Conservation (phyloP, 805 yeast genomes). For the Candida coquimbonensis region DNA sequence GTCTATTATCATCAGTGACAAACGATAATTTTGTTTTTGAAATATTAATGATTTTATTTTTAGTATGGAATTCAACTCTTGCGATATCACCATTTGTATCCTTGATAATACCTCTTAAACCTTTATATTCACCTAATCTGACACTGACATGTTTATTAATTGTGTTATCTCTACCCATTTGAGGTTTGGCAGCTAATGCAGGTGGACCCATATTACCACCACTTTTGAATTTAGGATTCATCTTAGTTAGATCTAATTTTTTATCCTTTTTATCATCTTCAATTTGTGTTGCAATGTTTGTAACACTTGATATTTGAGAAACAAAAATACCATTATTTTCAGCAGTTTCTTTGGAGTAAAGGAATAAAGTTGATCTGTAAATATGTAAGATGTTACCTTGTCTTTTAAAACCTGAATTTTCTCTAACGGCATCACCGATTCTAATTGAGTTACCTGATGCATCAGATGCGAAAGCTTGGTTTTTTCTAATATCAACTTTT, state of each 20-base stretch:
- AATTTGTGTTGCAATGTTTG: conserved; percentile 79
- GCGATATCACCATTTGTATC: conserved; percentile 92
- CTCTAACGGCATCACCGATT: conserved; percentile 91
- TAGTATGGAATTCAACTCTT: conserved; percentile 89
- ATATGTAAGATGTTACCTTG: conserved; percentile 87
- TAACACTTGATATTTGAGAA: conserved; percentile 64
- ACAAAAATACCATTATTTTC: conserved; percentile 93
- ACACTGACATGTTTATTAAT: conserved; percentile 81
- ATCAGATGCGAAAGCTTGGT: conserved; percentile 82
- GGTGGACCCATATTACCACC: conserved; percentile 49
- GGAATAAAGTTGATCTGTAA: conserved; percentile 70
- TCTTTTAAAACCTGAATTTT: conserved; percentile 72
- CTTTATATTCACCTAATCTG: conserved; percentile 88
- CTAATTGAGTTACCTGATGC: conserved; percentile 75
- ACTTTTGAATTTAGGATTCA: conserved; percentile 72
- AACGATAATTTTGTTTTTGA: conserved; percentile 75
- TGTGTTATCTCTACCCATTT: conserved; percentile 74
- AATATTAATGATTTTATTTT: conserved; percentile 80
- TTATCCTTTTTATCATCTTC: conserved; percentile 32
- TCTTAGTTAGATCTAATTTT: conserved; percentile 64
- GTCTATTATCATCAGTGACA: conserved; percentile 56
- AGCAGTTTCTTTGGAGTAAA: conserved; percentile 68
- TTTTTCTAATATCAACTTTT: conserved; percentile 55
- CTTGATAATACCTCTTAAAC: conserved; percentile 85
- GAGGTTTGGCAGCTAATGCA: conserved; percentile 40